These are phyloP conservation scores for Conticribra guillardii DNA, from an alignment of 108 stramenopile genomes.

Conservation along the genomic window DNA sequence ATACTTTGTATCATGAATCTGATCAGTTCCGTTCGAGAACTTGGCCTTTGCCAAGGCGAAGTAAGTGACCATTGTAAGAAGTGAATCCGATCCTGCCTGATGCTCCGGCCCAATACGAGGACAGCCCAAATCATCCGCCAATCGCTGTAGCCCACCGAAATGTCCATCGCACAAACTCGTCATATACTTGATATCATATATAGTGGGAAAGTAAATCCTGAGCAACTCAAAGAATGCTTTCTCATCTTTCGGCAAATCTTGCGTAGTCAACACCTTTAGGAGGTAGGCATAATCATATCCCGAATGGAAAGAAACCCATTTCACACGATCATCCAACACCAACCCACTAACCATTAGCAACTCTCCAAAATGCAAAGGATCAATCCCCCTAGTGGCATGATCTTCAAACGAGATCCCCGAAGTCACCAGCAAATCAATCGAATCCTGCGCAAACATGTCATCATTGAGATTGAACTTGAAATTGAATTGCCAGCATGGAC, in stretches of 20 bases:
- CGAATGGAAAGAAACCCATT: conserved; percentile 97
- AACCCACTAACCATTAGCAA: conserved; percentile 96
- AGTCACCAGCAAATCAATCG: conserved; percentile 93
- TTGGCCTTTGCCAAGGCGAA: conserved; percentile 88
- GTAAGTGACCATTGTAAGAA: conserved; percentile 96
- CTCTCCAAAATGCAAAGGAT: conserved; percentile 95
- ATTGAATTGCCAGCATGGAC: conserved; percentile 99
- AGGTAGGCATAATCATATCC: conserved; percentile 99
- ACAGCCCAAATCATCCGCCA: conserved; percentile 93
- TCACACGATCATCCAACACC: conserved; percentile 94
- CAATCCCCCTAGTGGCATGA: conserved; percentile 94
- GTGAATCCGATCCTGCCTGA: conserved; percentile 97
- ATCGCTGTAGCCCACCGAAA: conserved; percentile 92
- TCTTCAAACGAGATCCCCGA: conserved; percentile 96
- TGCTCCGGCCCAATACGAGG: conserved; percentile 98
- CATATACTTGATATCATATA: conserved; percentile 99
- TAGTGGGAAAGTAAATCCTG: conserved; percentile 94
- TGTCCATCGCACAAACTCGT: conserved; percentile 91
- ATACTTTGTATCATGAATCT: conserved; percentile 78
- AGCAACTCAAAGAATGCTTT: conserved; percentile 93
- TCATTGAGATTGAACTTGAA: conserved; percentile 93
- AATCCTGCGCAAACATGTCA: conserved; percentile 99
- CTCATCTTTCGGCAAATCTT: conserved; percentile 82
- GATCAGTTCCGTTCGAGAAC: conserved; percentile 61
- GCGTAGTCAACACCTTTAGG: conserved; percentile 89